Percentiles rank a stretch among this genome's conserved stretches.
Evolutionary conservation across 345 rosid genomes (phyloP).

Genomic region (Populus deltoides): DNA sequence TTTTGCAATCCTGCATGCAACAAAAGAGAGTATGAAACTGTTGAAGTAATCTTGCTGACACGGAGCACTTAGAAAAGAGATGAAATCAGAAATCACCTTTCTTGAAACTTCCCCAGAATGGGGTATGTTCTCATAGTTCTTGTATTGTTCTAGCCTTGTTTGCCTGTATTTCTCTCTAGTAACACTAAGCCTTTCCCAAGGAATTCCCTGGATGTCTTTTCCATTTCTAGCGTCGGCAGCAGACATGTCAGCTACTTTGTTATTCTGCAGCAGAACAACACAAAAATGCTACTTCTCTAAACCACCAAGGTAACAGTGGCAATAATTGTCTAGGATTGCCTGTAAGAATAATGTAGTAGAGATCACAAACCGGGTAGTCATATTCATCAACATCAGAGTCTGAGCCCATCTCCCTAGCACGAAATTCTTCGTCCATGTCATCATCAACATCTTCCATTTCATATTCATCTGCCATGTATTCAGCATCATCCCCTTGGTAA

Average conservation of each 20-base stretch:
- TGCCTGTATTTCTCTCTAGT: slow-evolving; percentile 50
- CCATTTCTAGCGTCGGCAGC: slow-evolving; percentile 56
- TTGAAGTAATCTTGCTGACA: background rate
- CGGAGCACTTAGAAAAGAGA: background rate
- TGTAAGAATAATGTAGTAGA: background rate
- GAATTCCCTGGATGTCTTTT: slow-evolving; percentile 58
- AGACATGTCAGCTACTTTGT: slow-evolving; percentile 43
- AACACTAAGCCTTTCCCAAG: slow-evolving; percentile 53
- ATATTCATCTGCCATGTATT: background rate
- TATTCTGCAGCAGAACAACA: slow-evolving; percentile 24
- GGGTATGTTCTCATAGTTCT: slow-evolving; percentile 56
- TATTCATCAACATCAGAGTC: slow-evolving; percentile 47
- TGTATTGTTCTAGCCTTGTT: slow-evolving; percentile 58
- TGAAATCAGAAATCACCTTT: slow-evolving; percentile 29
- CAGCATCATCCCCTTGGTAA: background rate
- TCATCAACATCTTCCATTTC: slow-evolving; percentile 5
- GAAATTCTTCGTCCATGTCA: slow-evolving; percentile 36
- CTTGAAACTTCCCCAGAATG: slow-evolving; percentile 49
- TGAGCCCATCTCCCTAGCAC: slow-evolving; percentile 48
- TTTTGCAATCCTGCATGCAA: slow-evolving; percentile 41
- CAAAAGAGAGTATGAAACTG: background rate
- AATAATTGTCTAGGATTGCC: background rate
- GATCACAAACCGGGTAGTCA: slow-evolving; percentile 39
- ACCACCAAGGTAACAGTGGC: background rate
- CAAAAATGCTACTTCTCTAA: background rate